Evolutionary conservation across 2,329 filamentous ascomycete genomes (phyloP).

Genomic region (Cladosporium sp.): DNA sequence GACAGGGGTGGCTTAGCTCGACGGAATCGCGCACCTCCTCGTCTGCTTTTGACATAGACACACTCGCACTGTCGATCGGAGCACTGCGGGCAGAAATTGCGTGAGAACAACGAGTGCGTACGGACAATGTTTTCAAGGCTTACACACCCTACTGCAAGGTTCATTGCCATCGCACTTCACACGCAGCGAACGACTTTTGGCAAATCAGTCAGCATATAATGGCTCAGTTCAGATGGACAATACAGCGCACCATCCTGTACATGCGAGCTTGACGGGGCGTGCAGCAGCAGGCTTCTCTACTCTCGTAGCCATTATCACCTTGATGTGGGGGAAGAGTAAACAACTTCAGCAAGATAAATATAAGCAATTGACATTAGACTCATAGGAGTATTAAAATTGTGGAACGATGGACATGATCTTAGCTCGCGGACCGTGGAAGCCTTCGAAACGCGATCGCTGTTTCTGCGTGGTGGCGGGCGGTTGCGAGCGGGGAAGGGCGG

Average conservation of each 20-base stretch:
- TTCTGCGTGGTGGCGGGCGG: no score
- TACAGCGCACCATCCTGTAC: slow-evolving; percentile 5
- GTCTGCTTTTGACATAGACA: slow-evolving; percentile 8
- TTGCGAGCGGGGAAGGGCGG: background rate
- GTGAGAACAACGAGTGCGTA: background rate
- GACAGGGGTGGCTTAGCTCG: background rate
- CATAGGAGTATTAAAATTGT: no score
- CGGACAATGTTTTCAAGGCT: background rate
- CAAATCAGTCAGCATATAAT: background rate
- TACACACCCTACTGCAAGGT: slow-evolving; percentile 8
- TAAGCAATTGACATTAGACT: no score
- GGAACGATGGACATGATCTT: background rate
- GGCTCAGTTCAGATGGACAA: background rate
- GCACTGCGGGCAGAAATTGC: background rate
- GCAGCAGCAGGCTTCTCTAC: background rate
- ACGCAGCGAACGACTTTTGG: background rate
- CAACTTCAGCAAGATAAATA: no score
- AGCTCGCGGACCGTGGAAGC: background rate
- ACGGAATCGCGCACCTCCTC: slow-evolving; percentile 7
- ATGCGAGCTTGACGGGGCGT: slow-evolving; percentile 5
- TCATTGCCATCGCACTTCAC: slow-evolving; percentile 6
- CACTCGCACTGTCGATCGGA: slow-evolving; percentile 4
- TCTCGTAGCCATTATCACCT: background rate
- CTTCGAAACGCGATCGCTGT: background rate
- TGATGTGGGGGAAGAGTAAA: no score